Conservation (phyloP, 331 rosid genomes). For the Ulmus americana region DNA sequence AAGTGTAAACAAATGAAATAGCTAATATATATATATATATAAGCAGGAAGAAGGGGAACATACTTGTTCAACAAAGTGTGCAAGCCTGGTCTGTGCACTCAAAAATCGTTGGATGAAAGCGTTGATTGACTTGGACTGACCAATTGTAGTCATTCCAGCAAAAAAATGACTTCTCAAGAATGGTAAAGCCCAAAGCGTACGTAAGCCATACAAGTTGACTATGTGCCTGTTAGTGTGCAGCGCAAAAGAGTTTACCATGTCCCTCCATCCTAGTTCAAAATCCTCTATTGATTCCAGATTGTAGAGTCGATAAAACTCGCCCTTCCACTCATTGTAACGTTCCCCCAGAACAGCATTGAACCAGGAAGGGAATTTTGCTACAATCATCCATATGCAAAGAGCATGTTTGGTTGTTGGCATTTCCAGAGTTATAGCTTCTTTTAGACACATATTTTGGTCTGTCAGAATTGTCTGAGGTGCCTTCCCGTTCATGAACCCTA, state of each 20-base stretch:
- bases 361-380: slow-evolving; percentile 96
- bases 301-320: slow-evolving; percentile 73
- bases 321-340: slow-evolving; percentile 94
- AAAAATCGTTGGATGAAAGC: slow-evolving; percentile 93
- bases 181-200: slow-evolving; percentile 81
- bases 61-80: slow-evolving; percentile 91
- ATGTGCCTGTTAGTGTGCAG: slow-evolving; percentile 81
- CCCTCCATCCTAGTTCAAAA: slow-evolving; percentile 90
- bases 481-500: slow-evolving; percentile 89
- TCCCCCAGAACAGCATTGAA: slow-evolving; percentile 93
- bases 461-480: slow-evolving; percentile 85
- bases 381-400: slow-evolving; percentile 96
- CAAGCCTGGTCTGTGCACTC: slow-evolving; percentile 88
- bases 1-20: no score
- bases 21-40: not conserved
- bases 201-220: slow-evolving; percentile 64
- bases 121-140: slow-evolving; percentile 80
- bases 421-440: slow-evolving; percentile 77
- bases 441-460: slow-evolving; percentile 82
- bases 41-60: slow-evolving; percentile 11
- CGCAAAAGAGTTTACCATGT: slow-evolving; percentile 79
- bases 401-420: slow-evolving; percentile 75
- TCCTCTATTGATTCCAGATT: slow-evolving; percentile 83
- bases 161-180: slow-evolving; percentile 89
- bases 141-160: slow-evolving; percentile 85